Evolutionary conservation across 2,329 filamentous ascomycete genomes (phyloP), one percentile per base, ranked within the genome.

Genomic region (Exserohilum rostratum): DNA sequence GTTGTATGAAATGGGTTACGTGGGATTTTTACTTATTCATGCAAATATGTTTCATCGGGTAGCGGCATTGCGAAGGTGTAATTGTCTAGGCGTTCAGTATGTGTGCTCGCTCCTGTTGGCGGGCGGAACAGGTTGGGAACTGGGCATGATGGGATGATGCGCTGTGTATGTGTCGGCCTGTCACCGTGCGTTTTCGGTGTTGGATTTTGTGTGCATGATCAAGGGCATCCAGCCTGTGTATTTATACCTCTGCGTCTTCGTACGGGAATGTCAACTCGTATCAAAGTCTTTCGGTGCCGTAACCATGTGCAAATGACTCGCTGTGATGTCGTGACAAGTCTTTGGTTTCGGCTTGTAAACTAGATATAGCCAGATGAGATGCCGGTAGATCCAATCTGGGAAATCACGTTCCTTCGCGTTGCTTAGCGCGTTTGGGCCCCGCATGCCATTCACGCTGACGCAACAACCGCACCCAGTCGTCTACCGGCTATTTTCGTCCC

Each of bases 1-100:
- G 63, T 71, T 72, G 68, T 69, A 74, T 71, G 71, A 71, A 66
- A 56, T 63, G 68, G 64, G 62, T 62, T 59, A 62, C 57, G 53
- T 49, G 53, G 50, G 55, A 53, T 57, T 56, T 51, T 57, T 58
- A 40, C 55, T 55, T 61, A 54, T 58, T 46, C 40, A 53, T 61
- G 56, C 58, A 54, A 59, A 56, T 59, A 60, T 54, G 56, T 60
- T 44, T 54, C 17, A 57, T 43, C 55, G 55, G 47, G 50, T 58
- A 62, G 62, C 57, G 62, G 65, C 67, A 71, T 71, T 66, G 64
- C 55, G 46, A 57, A 58, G 64, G 62, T 65, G 63, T 67, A 62
- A 58, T 65, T 58, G 62, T 55, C 31, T 48, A 50, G 65, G 65
- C 65, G 65, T 67, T 67, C 31, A 44, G 49, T 55, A 39, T 51